Conservation (phyloP, 2,329 filamentous ascomycete species). For the Aspergillus amoenus region DNA sequence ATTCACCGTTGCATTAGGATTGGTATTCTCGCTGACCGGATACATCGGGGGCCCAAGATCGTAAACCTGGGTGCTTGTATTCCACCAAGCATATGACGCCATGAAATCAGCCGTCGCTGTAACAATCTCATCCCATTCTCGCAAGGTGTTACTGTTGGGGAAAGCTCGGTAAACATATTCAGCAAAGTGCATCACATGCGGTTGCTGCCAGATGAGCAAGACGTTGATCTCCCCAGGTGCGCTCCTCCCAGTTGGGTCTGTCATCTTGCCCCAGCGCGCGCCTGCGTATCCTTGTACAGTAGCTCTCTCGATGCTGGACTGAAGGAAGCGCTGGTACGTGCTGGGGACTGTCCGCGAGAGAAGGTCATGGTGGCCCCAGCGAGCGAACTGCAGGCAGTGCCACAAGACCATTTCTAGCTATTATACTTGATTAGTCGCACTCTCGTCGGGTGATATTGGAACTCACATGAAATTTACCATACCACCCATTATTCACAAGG, state of each 20-base stretch:
- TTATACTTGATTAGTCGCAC: no score
- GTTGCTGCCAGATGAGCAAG: constrained; percentile 63
- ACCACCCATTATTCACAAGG: constrained; percentile 57
- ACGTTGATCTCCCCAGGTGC: constrained; percentile 62
- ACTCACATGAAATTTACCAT: constrained; percentile 53
- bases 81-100: constrained; percentile 58
- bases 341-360: not conserved
- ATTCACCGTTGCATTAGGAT: constrained; percentile 57
- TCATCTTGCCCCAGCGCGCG: constrained; percentile 58
- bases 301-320: constrained; percentile 36
- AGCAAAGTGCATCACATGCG: constrained; percentile 61
- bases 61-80: constrained; percentile 52
- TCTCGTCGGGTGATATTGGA: not conserved
- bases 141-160: constrained; percentile 37
- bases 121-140: constrained; percentile 55
- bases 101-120: constrained; percentile 59
- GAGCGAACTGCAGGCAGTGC: constrained; percentile 52
- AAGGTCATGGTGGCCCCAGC: constrained; percentile 3
- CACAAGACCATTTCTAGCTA: constrained; percentile 55
- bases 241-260: constrained; percentile 54
- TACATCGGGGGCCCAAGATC: constrained; percentile 55
- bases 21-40: constrained; percentile 58
- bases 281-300: constrained; percentile 39
- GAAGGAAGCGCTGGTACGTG: constrained; percentile 49
- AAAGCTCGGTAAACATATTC: constrained; percentile 55